Base-by-base conservation (phyloP, 2,329 filamentous ascomycete genomes). In the Colletotrichum lindemuthianum region DNA sequence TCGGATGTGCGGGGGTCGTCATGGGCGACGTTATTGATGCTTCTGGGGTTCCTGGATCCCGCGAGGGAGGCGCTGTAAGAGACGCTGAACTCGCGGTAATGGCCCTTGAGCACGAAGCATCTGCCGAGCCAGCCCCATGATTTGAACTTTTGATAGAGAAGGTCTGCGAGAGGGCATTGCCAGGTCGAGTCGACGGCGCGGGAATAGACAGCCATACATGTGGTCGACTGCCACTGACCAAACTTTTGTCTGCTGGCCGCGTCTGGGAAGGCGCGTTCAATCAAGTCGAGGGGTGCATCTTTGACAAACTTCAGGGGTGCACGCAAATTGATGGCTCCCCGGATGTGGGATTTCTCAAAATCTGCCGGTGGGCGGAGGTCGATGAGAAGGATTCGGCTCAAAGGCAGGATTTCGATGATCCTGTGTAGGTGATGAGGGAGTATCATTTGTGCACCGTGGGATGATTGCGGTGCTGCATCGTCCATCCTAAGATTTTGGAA, bases 41-140 rank as follows among this genome's bases (percentile, higher is more conserved):
- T 8, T 75, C 75, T 24, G 76, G 73, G 1, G 77, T 79, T 82
- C 65, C 76, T 81, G 36, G 74, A 69, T 5, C 78, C 80, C 16
- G 76, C 76, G 63, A 86, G 83, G 65, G 84, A 82, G 63, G 81
- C 81, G 64, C 81, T 79, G 66, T 85, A 87, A 0, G 82, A 83
- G 33, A 77, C 76, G 13, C 82, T 84, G 65, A 87, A 87, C 66
- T 87, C 84, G 50, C 79, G 78, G 69, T 84, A 87, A 57, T 85
- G 82, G 0, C 85, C 84, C 69, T 86, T 86, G 39, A 87, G 76
- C 8, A 87, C 75, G 68, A 86, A 86, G 63, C 78, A 82, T 44
- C 81, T 79, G 2, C 85, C 85, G 1, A 68, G 66, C 85, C 85
- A 87, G 24, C 80, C 81, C 67, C 79, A 77, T 13, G 71, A 71